These are phyloP conservation scores for Claviceps sorghi DNA, from an alignment of 2,329 filamentous ascomycete species.

Conservation along the genomic window DNA sequence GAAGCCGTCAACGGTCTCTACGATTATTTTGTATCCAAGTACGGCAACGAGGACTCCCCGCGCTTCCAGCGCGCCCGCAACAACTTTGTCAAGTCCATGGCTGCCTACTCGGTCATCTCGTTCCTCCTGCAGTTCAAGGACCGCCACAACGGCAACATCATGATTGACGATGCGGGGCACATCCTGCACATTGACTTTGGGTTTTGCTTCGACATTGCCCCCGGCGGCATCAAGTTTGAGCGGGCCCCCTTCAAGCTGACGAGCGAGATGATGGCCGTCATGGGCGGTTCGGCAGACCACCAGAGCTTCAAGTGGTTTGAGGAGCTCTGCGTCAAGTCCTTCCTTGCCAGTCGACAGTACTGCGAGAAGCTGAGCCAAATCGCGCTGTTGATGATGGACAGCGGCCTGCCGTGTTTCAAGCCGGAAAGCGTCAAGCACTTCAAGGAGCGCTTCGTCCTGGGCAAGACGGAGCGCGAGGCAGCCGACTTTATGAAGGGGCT, in stretches of 20 bases:
- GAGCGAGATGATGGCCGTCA: conserved; percentile 95
- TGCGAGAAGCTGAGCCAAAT: conserved; percentile 81
- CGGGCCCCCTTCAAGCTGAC: conserved; percentile 97
- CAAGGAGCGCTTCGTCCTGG: conserved; percentile 79
- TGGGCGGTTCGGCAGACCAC: conserved; percentile 74
- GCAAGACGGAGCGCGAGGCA: conserved; percentile 81
- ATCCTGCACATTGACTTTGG: conserved; percentile 98
- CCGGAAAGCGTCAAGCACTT: conserved; percentile 90
- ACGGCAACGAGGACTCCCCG: conserved; percentile 89
- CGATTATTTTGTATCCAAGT: conserved; percentile 96
- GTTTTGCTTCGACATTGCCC: conserved; percentile 98
- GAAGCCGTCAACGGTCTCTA: conserved; percentile 97
- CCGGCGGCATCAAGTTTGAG: conserved; percentile 94
- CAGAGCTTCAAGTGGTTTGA: conserved; percentile 94
- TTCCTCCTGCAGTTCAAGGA: conserved; percentile 98
- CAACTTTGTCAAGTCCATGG: conserved; percentile 99
- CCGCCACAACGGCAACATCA: conserved; percentile 98
- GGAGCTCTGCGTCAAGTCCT: conserved; percentile 89
- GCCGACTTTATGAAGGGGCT: conserved; percentile 86
- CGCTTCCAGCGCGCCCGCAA: conserved; percentile 87
- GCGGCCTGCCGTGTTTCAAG: conserved; percentile 93
- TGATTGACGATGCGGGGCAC: conserved; percentile 94
- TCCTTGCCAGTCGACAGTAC: conserved; percentile 75
- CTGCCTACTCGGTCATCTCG: conserved; percentile 91
- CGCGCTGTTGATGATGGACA: conserved; percentile 89